Conservation (phyloP, 2,329 filamentous ascomycete species). For the Aspergillus ochraceoroseus region DNA sequence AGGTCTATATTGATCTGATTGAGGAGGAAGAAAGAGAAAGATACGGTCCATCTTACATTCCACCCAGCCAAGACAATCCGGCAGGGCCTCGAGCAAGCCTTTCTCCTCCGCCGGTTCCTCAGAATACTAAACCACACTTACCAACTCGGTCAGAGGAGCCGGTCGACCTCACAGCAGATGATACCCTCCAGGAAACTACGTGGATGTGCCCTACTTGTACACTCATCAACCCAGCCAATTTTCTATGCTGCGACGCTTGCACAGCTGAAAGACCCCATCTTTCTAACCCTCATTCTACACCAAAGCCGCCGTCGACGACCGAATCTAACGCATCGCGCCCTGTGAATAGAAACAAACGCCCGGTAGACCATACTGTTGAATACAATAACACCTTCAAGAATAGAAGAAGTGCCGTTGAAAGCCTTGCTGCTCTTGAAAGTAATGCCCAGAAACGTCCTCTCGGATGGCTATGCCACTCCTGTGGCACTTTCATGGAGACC, state of each 20-base stretch:
- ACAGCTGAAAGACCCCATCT: conserved; percentile 50
- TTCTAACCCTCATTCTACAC: conserved; percentile 16
- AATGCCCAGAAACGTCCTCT: conserved; percentile 46
- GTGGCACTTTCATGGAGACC: conserved; percentile 59
- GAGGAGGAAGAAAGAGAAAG: conserved; percentile 68
- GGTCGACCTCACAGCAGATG: conserved; percentile 22
- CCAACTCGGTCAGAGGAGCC: conserved; percentile 8
- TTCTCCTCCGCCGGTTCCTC: conserved; percentile 38
- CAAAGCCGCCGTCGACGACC: conserved; percentile 12
- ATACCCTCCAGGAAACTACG: conserved; percentile 37
- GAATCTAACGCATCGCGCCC: conserved; percentile 7
- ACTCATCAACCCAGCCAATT: conserved; percentile 56
- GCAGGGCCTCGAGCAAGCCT: conserved; percentile 43
- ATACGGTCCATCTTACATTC: conserved; percentile 54
- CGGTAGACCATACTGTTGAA: conserved; percentile 15
- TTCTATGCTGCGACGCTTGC: conserved; percentile 58
- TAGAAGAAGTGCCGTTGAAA: conserved; percentile 34
- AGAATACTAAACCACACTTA: conserved; percentile 23
- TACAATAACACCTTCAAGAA: conserved; percentile 29
- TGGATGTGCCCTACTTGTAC: conserved; percentile 61
- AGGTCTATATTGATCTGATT: conserved; percentile 79
- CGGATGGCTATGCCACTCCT: conserved; percentile 57
- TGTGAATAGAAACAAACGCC: conserved; percentile 23
- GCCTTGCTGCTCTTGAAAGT: conserved; percentile 37
- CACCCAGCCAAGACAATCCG: conserved; percentile 51